Conservation (phyloP, 2,329 filamentous ascomycete genomes). For the Exophiala sideris region DNA sequence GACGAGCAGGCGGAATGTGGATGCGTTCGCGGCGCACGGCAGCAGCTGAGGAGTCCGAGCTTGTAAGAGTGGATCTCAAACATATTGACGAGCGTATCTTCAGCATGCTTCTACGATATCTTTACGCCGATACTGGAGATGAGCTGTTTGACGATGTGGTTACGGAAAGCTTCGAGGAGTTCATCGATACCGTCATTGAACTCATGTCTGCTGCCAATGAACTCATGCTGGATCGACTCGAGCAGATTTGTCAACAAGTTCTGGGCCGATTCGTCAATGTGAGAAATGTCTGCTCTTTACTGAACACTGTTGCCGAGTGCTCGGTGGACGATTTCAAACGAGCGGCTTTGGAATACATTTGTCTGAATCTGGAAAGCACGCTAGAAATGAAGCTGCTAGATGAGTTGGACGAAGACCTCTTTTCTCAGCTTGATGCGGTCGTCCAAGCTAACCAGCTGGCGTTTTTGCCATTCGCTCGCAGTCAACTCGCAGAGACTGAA, state of each 20-base stretch:
- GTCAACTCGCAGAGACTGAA: conserved; percentile 63
- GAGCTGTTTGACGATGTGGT: conserved; percentile 78
- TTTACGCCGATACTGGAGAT: conserved; percentile 79
- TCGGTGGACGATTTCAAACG: conserved; percentile 83
- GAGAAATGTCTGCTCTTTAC: conserved; percentile 77
- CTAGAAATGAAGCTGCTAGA: conserved; percentile 75
- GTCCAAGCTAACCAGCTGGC: conserved; percentile 80
- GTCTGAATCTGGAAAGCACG: conserved; percentile 84
- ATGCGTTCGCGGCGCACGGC: conserved; percentile 64
- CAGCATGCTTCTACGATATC: conserved; percentile 69
- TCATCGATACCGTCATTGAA: conserved; percentile 84
- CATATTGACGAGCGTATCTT: conserved; percentile 75
- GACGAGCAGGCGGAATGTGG: conserved; percentile 84
- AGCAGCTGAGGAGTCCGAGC: conserved; percentile 43
- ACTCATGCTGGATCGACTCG: conserved; percentile 87
- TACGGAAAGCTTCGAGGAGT: conserved; percentile 70
- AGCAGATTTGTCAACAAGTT: conserved; percentile 81
- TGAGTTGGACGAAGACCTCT: conserved; percentile 78
- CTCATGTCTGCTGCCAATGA: conserved; percentile 89
- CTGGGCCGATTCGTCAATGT: conserved; percentile 62
- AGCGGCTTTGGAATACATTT: conserved; percentile 84
- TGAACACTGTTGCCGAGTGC: conserved; percentile 83
- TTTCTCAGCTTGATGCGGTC: conserved; percentile 73
- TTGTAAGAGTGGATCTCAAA: conserved; percentile 72
- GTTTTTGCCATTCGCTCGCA: conserved; percentile 72